phyloP scores from a whole-genome alignment of 2,329 filamentous ascomycete species.

The Fusarium cyanostomum region DNA sequence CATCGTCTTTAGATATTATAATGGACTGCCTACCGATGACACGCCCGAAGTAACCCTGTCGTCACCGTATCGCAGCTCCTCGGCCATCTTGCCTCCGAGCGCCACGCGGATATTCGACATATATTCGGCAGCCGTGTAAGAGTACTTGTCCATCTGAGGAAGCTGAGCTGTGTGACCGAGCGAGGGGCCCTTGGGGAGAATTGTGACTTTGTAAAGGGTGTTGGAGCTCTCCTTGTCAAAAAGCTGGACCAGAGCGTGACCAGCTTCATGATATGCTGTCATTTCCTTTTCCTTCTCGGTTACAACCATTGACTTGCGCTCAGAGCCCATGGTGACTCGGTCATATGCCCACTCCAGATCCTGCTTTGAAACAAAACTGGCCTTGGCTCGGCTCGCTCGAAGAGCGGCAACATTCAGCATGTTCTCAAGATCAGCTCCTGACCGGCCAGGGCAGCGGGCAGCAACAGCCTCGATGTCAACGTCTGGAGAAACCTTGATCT shows the following conservation, averaged over 20 bases:
- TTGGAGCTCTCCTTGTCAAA: conserved; percentile 76
- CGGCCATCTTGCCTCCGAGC: conserved; percentile 88
- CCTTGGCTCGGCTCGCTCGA: conserved; percentile 88
- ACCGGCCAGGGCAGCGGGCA: conserved; percentile 88
- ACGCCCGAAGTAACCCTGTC: conserved; percentile 93
- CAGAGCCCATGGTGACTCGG: conserved; percentile 96
- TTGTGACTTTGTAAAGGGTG: conserved; percentile 95
- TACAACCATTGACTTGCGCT: conserved; percentile 89
- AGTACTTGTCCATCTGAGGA: conserved; percentile 93
- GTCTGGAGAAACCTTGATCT: conserved; percentile 81
- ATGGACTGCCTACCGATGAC: conserved; percentile 67
- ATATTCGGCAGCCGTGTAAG: conserved; percentile 85
- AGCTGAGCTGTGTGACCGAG: conserved; percentile 89
- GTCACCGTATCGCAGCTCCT: conserved; percentile 91
- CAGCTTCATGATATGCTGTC: conserved; percentile 97
- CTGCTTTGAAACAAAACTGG: conserved; percentile 74
- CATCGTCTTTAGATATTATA: background rate
- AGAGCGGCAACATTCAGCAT: conserved; percentile 96
- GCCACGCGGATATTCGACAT: conserved; percentile 80
- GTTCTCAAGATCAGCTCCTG: conserved; percentile 95
- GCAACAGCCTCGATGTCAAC: conserved; percentile 88
- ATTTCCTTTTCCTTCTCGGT: conserved; percentile 92
- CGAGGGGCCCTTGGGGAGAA: conserved; percentile 87
- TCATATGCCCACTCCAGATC: conserved; percentile 99
- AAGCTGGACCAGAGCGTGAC: conserved; percentile 89